Percentiles rank a stretch among this genome's conserved stretches.
phyloP scores from a whole-genome alignment of 768 basidiomycete genomes.

The Dendrothele bispora region DNA sequence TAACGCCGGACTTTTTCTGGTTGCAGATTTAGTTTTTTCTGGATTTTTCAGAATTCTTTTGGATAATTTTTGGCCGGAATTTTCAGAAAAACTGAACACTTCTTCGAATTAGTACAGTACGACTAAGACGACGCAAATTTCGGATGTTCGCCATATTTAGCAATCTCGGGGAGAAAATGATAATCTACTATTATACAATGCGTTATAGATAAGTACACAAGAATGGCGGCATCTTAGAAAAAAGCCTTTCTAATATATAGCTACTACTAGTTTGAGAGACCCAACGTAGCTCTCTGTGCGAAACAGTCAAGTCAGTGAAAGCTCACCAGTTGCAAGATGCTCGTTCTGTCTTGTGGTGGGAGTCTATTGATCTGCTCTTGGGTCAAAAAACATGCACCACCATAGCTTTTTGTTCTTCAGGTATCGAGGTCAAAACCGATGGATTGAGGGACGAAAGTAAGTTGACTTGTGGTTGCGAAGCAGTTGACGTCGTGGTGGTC shows the following conservation, averaged over 20 bases:
- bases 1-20: no score
- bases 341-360: constrained; percentile 71
- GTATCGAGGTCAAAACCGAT: constrained; percentile 57
- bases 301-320: neutral
- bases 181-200: no score
- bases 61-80: no score
- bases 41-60: no score
- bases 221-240: constrained; percentile 2
- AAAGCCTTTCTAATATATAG: neutral
- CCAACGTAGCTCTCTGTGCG: constrained; percentile 1
- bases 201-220: no score
- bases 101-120: no score
- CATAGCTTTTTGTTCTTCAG: constrained; percentile 53
- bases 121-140: no score
- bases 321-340: constrained; percentile 76
- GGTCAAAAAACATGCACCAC: constrained; percentile 82
- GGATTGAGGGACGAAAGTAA: constrained; percentile 35
- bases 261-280: no score
- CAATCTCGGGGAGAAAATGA: no score
- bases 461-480: constrained; percentile 26
- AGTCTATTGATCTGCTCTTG: constrained; percentile 79
- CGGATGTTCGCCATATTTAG: no score
- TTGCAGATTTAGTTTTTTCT: no score
- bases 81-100: no score
- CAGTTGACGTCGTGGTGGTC: constrained; percentile 13